Percentiles rank a stretch among this genome's conserved stretches.
These are phyloP conservation scores for Rosa rugosa DNA, from an alignment of 306 rosid genomes.

Conservation along the genomic window DNA sequence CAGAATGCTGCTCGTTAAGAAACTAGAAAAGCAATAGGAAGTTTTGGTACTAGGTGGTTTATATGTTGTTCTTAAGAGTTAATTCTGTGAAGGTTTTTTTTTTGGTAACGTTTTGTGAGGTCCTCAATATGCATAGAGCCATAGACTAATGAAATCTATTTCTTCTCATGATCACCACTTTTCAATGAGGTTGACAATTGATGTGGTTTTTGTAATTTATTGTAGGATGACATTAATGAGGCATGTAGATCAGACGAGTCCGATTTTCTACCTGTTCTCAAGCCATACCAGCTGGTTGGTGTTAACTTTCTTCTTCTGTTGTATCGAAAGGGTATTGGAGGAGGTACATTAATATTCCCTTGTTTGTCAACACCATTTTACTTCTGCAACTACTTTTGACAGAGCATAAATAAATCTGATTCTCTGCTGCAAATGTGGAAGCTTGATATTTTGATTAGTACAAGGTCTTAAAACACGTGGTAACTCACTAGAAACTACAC, in stretches of 20 bases:
- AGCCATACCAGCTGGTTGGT: slow-evolving; percentile 93
- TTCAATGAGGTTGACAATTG: neutral
- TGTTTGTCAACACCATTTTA: slow-evolving; percentile 14
- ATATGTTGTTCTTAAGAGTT: too few species aligned
- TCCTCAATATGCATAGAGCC: neutral
- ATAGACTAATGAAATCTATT: neutral
- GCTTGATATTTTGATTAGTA: neutral
- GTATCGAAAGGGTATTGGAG: slow-evolving; percentile 83
- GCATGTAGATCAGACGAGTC: slow-evolving; percentile 82
- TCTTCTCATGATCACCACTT: neutral
- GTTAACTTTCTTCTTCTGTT: slow-evolving; percentile 89
- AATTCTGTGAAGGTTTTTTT: neutral
- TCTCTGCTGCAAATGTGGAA: neutral
- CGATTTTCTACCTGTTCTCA: slow-evolving; percentile 84
- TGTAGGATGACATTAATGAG: slow-evolving; percentile 76
- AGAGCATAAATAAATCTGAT: neutral
- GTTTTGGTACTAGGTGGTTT: neutral
- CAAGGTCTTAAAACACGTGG: neutral
- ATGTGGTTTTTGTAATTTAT: slow-evolving; percentile 4
- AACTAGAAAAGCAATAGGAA: neutral
- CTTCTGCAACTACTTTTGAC: slow-evolving; percentile 9
- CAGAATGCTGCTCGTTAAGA: neutral
- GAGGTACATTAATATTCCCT: slow-evolving; percentile 53
- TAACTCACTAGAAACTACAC: neutral
- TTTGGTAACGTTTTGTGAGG: neutral